These are phyloP conservation scores for Fusarium multiceps DNA, from an alignment of 2,329 filamentous ascomycete genomes.

Conservation along the genomic window DNA sequence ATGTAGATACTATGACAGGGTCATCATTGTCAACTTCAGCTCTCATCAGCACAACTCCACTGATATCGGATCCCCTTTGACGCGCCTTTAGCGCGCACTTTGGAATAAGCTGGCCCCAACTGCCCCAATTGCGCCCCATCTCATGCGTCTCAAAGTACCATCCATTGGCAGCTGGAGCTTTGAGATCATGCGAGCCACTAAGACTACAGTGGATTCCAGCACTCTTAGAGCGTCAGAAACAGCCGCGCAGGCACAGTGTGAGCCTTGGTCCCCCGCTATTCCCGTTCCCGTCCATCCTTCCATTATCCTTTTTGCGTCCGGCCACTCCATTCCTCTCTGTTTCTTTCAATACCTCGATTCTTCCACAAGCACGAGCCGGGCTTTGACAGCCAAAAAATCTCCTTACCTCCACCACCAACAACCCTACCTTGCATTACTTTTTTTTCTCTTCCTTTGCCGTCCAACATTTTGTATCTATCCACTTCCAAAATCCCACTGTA, in stretches of 20 bases:
- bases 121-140: slow-evolving; percentile 29
- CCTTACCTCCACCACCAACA: slow-evolving; percentile 43
- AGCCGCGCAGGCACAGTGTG: slow-evolving; percentile 42
- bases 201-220: slow-evolving; percentile 35
- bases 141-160: slow-evolving; percentile 22
- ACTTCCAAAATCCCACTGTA: slow-evolving; percentile 33
- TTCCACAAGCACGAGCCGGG: slow-evolving; percentile 38
- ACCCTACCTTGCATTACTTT: slow-evolving; percentile 15
- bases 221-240: slow-evolving; percentile 30
- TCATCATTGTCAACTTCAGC: slow-evolving; percentile 8
- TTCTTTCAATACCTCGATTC: slow-evolving; percentile 30
- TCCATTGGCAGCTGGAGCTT: slow-evolving; percentile 19
- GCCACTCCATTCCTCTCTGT: slow-evolving; percentile 44
- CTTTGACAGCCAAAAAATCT: slow-evolving; percentile 45
- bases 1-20: background rate
- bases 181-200: slow-evolving; percentile 31
- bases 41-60: slow-evolving; percentile 21
- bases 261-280: slow-evolving; percentile 29
- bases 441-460: slow-evolving; percentile 6
- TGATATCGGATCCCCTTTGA: slow-evolving; percentile 13
- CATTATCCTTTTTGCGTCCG: slow-evolving; percentile 42
- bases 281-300: slow-evolving; percentile 44
- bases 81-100: slow-evolving; percentile 40
- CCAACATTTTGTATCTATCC: slow-evolving; percentile 14
- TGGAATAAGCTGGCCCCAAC: slow-evolving; percentile 38